A percentile compares a stretch with the other conserved stretches of the same genome.
phyloP scores from a whole-genome alignment of 169 alveolate species.

The Besnoitia besnoiti region DNA sequence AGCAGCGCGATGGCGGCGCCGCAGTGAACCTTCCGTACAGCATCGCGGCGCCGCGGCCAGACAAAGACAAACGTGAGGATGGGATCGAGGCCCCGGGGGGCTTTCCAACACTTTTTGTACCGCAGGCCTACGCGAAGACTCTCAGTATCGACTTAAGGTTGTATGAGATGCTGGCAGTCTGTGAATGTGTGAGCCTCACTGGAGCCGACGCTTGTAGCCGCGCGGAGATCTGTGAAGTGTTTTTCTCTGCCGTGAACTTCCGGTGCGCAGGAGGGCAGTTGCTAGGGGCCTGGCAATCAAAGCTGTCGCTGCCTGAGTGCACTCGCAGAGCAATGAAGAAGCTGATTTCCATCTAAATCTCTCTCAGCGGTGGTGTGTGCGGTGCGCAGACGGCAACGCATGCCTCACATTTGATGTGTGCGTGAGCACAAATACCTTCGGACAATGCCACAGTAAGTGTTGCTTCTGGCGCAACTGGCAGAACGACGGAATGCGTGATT shows the following conservation, averaged over 20 bases:
- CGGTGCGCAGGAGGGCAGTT: too few relatives aligned
- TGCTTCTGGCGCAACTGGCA: too few relatives aligned
- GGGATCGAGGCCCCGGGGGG: too few relatives aligned
- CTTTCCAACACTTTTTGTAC: not conserved
- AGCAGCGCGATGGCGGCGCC: not conserved
- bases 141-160: not conserved
- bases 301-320: too few relatives aligned
- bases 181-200: too few relatives aligned
- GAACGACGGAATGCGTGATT: too few relatives aligned
- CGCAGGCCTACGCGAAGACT: not conserved
- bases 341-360: not conserved
- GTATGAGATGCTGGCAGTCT: not conserved
- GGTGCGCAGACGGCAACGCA: not conserved
- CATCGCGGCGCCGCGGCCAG: conserved; percentile 31
- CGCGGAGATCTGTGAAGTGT: too few relatives aligned
- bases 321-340: not conserved
- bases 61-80: conserved; percentile 22
- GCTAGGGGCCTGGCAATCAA: too few relatives aligned
- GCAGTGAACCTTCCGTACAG: conserved; percentile 12
- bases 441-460: conserved; percentile 18
- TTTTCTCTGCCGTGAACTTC: too few relatives aligned
- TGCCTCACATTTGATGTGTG: conserved; percentile 31
- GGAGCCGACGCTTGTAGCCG: too few relatives aligned
- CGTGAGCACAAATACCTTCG: conserved; percentile 21
- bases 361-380: not conserved